Base-by-base conservation (phyloP, 371 early-diverging fungal genomes). In the Capniomyces stellatus region DNA sequence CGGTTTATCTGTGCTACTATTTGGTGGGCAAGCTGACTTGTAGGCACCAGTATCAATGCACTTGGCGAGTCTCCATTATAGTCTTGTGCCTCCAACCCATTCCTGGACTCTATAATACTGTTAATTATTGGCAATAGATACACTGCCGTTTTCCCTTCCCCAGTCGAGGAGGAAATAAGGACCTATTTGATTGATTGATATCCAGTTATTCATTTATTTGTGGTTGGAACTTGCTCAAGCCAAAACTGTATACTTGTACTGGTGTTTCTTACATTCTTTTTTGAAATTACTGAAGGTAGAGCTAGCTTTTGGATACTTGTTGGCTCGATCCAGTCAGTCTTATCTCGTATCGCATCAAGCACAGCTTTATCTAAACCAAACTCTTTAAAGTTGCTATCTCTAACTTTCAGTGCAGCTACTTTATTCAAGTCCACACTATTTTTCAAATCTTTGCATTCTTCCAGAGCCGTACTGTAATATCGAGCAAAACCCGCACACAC, bases 11-110 rank as follows among this genome's bases (percentile, higher is more conserved):
- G 51, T 12, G 41, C 39, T 15, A 29, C 19, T 43, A 99, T 98
- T 67, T 99, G 99, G 29, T 90, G 85, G 0, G 99, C 97, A 42
- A 99, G 73, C 71, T 99, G 99, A 54, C 98, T 87, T 4, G 99
- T 99, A 1, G 99, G 99, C 12, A 97, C 91, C 88, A 99, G 84
- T 43, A 99, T 86, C 24, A 96, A 70, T 2, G 81, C 94, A 49
- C 93, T 81, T 6, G 98, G 97, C 0, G 95, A 95, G 44, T 96
- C 95, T 55, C 79, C 78, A 35, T 39, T 22, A 2, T 1, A 8
- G 12, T 2, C 13, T 13, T 22, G 18, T 13, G 1, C 18, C 15
- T 43, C 19, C 2, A 21, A 10, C 10, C 21, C 23, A 8, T 1
- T 53, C 1, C 2, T 1, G 8, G 29, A 15, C 1, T 15, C 24